Conservation (phyloP, 192 early-diverging fungal genomes). For the Fimicolochytrium jonesii region DNA sequence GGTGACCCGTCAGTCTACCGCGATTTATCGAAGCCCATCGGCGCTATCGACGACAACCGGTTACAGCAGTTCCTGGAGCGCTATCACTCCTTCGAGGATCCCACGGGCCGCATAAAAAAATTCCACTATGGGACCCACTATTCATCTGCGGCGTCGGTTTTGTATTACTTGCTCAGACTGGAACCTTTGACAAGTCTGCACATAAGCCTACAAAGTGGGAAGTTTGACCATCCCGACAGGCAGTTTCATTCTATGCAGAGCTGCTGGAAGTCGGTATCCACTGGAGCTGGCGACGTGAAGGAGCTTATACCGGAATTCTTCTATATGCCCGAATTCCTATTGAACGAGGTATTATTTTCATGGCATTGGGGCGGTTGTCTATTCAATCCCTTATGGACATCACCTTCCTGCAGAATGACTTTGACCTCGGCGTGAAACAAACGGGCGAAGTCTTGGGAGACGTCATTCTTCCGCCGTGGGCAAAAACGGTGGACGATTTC, state of each 20-base stretch:
- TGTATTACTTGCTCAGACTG: constrained; percentile 81
- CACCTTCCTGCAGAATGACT: constrained; percentile 49
- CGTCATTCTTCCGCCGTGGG: constrained; percentile 85
- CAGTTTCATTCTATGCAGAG: constrained; percentile 55
- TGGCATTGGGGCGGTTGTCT: neutral
- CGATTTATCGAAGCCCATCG: constrained; percentile 89
- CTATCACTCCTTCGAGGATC: constrained; percentile 62
- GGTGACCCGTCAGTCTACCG: constrained; percentile 71
- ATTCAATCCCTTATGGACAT: constrained; percentile 11
- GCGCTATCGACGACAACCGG: constrained; percentile 70
- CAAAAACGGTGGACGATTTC: constrained; percentile 74
- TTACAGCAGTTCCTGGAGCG: constrained; percentile 62
- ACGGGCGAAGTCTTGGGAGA: constrained; percentile 52
- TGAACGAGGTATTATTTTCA: constrained; percentile 30
- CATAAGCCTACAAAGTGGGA: constrained; percentile 47
- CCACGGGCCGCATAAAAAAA: constrained; percentile 45
- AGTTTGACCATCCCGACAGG: constrained; percentile 56
- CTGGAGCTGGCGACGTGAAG: constrained; percentile 62
- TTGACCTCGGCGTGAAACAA: constrained; percentile 62
- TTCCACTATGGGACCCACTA: constrained; percentile 99
- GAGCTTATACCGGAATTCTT: constrained; percentile 97
- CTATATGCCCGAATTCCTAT: constrained; percentile 88
- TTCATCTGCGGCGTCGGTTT: constrained; percentile 85
- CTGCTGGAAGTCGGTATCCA: constrained; percentile 51
- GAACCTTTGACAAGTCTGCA: constrained; percentile 84